phyloP scores from a whole-genome alignment of 495 filamentous ascomycete genomes.

The Hamigera avellanea region DNA sequence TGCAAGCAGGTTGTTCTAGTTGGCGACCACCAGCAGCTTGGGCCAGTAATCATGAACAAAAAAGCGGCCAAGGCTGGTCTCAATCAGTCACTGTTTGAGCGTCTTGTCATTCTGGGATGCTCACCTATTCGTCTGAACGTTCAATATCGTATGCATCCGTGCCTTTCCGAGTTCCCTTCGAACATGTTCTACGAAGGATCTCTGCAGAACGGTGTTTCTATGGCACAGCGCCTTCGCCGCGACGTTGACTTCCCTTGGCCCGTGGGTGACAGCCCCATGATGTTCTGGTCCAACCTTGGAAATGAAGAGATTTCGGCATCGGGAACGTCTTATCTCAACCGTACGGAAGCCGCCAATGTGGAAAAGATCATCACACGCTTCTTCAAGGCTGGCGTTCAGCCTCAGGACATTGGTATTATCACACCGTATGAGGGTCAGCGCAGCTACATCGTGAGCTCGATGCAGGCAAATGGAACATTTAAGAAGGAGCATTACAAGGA shows the following conservation, averaged over 20 bases:
- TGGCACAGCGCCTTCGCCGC: conserved; percentile 71
- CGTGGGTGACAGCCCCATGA: conserved; percentile 89
- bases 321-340: conserved; percentile 95
- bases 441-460: conserved; percentile 96
- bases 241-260: conserved; percentile 99
- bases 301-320: conserved; percentile 97
- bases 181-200: conserved; percentile 99
- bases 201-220: conserved; percentile 93
- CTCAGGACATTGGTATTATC: conserved; percentile 89
- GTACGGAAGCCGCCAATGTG: conserved; percentile 92
- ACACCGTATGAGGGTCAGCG: conserved; percentile 98
- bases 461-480: conserved; percentile 94
- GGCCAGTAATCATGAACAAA: conserved; percentile 99
- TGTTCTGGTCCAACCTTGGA: conserved; percentile 99
- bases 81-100: conserved; percentile 96
- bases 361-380: conserved; percentile 98
- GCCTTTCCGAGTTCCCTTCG: conserved; percentile 93
- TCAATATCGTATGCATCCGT: conserved; percentile 99
- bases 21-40: conserved; percentile 96
- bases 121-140: conserved; percentile 90
- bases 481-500: conserved; percentile 99
- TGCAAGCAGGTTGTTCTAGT: conserved; percentile 98
- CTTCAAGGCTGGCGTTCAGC: conserved; percentile 97
- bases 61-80: conserved; percentile 96
- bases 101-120: conserved; percentile 86